Conservation (phyloP, 2,329 filamentous ascomycete species). For the Metarhizium brunneum region DNA sequence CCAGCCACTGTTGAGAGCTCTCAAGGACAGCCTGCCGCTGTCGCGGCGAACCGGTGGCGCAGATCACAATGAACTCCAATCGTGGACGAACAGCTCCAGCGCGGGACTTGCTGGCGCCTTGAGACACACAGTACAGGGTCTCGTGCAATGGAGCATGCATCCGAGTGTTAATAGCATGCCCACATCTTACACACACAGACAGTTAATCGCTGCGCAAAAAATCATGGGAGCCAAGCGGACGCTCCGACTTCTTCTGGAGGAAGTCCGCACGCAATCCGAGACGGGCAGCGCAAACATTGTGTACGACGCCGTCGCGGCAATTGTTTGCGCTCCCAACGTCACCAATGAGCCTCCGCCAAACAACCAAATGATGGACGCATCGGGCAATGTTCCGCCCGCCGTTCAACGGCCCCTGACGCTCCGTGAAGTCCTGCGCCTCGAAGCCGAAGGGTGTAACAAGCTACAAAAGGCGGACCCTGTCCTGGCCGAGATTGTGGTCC, state of each 20-base stretch:
- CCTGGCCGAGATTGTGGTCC: slow-evolving; percentile 52
- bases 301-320: slow-evolving; percentile 59
- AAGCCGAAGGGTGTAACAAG: slow-evolving; percentile 47
- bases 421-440: slow-evolving; percentile 48
- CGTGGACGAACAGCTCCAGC: slow-evolving; percentile 49
- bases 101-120: slow-evolving; percentile 50
- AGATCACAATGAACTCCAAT: slow-evolving; percentile 57
- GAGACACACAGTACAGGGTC: slow-evolving; percentile 49
- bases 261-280: slow-evolving; percentile 54
- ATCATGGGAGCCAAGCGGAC: slow-evolving; percentile 54
- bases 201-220: slow-evolving; percentile 51
- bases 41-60: slow-evolving; percentile 53
- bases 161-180: slow-evolving; percentile 45
- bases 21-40: slow-evolving; percentile 49
- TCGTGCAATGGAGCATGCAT: slow-evolving; percentile 59
- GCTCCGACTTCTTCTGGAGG: slow-evolving; percentile 55
- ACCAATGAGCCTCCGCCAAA: slow-evolving; percentile 31
- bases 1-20: slow-evolving; percentile 56
- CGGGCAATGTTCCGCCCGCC: slow-evolving; percentile 24
- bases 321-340: slow-evolving; percentile 59
- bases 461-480: slow-evolving; percentile 46
- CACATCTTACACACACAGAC: slow-evolving; percentile 63
- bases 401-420: slow-evolving; percentile 45
- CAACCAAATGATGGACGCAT: slow-evolving; percentile 20
- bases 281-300: slow-evolving; percentile 49